Base-by-base conservation (phyloP, 2,329 filamentous ascomycete species). In the Aphanocladium album region DNA sequence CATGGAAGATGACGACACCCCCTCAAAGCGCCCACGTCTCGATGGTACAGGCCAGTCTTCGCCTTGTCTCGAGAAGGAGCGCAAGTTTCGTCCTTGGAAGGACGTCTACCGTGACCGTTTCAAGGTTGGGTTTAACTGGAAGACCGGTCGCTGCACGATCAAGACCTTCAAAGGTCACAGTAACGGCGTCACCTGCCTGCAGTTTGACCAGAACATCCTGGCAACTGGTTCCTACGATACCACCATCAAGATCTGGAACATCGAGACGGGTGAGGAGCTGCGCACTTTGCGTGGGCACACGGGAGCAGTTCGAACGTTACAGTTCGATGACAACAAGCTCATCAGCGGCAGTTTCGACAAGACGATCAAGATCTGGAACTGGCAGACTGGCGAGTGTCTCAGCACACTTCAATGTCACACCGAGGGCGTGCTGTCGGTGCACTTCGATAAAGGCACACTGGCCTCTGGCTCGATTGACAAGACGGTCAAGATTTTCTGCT, bases 91-190 rank as follows among this genome's bases (percentile, higher is more conserved):
- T 33, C 92, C 72, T 2, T 99, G 95, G 95, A 99, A 99, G 74
- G 92, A 96, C 63, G 91, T 99, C 1, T 99, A 99, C 78, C 90
- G 91, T 64, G 93, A 97, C 72, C 86, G 91, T 17, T 98, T 93
- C 80, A 95, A 93, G 72, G 92, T 99, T 52, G 93, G 95, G 56
- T 95, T 89, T 62, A 98, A 98, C 73, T 99, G 95, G 95, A 96
- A 96, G 73, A 92, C 96, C 65, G 93, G 95, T 4, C 87, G 93
- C 41, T 98, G 89, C 76, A 88, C 88, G 7, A 89, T 90, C 66
- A 92, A 89, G 70, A 85, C 89, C 14, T 91, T 99, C 73, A 88
- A 88, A 67, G 93, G 93, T 1, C 81, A 98, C 73, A 88, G 85
- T 12, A 97, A 97, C 71, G 93, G 93, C 43, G 71, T 79, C 43